These are phyloP conservation scores for Annona cherimola DNA, from an alignment of 164 flowering plant species.

Conservation along the genomic window DNA sequence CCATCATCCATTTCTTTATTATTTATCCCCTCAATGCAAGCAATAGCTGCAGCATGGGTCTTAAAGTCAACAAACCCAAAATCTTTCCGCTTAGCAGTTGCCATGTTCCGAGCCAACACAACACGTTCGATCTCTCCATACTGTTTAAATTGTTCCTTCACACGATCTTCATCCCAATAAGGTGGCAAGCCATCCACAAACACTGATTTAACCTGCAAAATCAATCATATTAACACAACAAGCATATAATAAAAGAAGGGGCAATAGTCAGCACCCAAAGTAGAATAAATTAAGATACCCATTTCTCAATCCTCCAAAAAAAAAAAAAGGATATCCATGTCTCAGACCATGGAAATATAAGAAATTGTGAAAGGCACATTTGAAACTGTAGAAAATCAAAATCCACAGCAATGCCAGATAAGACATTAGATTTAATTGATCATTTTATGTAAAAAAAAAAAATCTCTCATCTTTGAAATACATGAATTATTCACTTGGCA, in stretches of 20 bases:
- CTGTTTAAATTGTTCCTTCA: conserved; percentile 47
- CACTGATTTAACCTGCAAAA: conserved; percentile 49
- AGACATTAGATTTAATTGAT: too few relatives aligned
- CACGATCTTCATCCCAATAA: conserved; percentile 67
- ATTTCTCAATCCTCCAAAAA: too few relatives aligned
- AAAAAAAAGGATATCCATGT: too few relatives aligned
- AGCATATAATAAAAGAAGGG: not conserved
- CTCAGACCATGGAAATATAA: too few relatives aligned
- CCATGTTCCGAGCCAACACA: conserved; percentile 72
- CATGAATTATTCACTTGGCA: too few relatives aligned
- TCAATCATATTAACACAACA: not conserved
- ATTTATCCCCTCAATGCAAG: conserved; percentile 54
- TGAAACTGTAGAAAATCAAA: too few relatives aligned
- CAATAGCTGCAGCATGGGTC: conserved; percentile 64
- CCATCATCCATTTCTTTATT: conserved; percentile 49
- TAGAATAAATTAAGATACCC: not conserved
- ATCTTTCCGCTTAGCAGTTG: conserved; percentile 76
- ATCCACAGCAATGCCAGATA: too few relatives aligned
- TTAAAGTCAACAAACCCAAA: conserved; percentile 77
- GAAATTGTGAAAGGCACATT: too few relatives aligned
- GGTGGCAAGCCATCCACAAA: conserved; percentile 78
- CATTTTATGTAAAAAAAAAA: too few relatives aligned
- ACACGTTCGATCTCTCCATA: conserved; percentile 62
- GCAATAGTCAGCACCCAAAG: not conserved
- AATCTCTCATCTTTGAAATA: too few relatives aligned